Evolutionary conservation across 345 rosid genomes (phyloP).

Genomic region (Nephelium lappaceum): DNA sequence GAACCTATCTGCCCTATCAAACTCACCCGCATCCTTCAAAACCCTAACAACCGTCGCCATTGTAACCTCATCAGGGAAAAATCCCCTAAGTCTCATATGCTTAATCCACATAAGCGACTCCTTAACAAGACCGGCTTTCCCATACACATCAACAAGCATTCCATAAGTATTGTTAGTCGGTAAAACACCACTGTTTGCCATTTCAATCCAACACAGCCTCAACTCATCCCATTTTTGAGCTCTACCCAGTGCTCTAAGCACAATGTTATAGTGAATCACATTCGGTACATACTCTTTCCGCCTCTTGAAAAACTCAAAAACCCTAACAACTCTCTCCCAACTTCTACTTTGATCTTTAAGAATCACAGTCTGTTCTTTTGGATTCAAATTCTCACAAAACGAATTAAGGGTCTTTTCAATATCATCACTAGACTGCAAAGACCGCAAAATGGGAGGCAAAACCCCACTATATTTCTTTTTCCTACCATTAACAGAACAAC

Average conservation of each 20-base stretch:
- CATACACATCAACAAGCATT: constrained; percentile 91
- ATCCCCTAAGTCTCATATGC: constrained; percentile 74
- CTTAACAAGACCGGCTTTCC: constrained; percentile 76
- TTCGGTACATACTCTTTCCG: constrained; percentile 64
- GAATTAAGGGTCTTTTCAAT: constrained; percentile 59
- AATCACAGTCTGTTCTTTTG: constrained; percentile 81
- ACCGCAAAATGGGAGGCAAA: constrained; percentile 64
- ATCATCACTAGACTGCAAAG: constrained; percentile 57
- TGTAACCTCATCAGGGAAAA: constrained; percentile 80
- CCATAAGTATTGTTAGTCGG: constrained; percentile 79
- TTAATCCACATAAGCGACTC: constrained; percentile 90
- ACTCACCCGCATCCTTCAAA: constrained; percentile 74
- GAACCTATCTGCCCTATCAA: constrained; percentile 74
- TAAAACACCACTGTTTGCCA: constrained; percentile 71
- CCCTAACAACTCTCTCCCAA: constrained; percentile 59
- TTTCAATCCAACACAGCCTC: constrained; percentile 79
- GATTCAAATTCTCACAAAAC: constrained; percentile 51
- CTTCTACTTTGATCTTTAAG: constrained; percentile 66
- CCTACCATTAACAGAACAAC: constrained; percentile 36
- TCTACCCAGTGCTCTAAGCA: constrained; percentile 76
- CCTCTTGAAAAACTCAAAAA: constrained; percentile 72
- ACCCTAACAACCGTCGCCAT: constrained; percentile 79
- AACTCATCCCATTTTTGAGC: constrained; percentile 88
- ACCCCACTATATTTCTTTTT: constrained; percentile 53
- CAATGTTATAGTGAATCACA: constrained; percentile 82